A percentile compares a stretch with the other conserved stretches of the same genome.
phyloP scores from a whole-genome alignment of 345 rosid genomes.

The Populus alba region DNA sequence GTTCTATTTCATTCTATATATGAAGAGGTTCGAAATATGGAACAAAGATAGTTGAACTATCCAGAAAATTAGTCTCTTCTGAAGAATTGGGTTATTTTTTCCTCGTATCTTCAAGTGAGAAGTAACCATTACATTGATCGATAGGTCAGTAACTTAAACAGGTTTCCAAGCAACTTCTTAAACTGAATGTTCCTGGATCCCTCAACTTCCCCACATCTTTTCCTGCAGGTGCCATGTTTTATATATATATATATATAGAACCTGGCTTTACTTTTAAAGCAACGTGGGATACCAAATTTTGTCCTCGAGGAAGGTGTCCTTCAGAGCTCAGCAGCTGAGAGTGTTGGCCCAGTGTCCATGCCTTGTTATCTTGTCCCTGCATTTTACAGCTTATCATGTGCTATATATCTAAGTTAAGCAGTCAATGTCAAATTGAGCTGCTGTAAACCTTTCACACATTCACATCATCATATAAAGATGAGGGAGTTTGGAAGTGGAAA shows the following conservation, averaged over 20 bases:
- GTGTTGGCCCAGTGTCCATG: background rate
- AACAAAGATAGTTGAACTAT: conserved; percentile 18
- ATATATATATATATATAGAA: background rate
- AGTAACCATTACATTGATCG: background rate
- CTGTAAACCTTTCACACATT: background rate
- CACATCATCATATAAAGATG: no score
- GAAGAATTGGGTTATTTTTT: background rate
- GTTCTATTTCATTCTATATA: conserved; percentile 63
- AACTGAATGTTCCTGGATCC: background rate
- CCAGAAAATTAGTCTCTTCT: background rate
- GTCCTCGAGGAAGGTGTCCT: background rate
- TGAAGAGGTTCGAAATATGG: conserved; percentile 67
- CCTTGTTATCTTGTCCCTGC: background rate
- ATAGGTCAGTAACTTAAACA: background rate
- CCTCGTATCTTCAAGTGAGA: background rate
- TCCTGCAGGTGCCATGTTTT: background rate
- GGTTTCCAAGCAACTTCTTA: background rate
- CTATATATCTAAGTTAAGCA: background rate
- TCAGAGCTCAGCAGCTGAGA: background rate
- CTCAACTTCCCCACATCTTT: background rate
- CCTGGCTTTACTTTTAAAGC: background rate
- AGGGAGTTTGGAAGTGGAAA: no score
- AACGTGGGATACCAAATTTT: background rate
- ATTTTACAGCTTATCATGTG: background rate
- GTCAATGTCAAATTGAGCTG: background rate